Percentiles rank a stretch among this genome's conserved stretches.
These are phyloP conservation scores for Pholiota molesta DNA, from an alignment of 768 basidiomycete species.

Conservation along the genomic window DNA sequence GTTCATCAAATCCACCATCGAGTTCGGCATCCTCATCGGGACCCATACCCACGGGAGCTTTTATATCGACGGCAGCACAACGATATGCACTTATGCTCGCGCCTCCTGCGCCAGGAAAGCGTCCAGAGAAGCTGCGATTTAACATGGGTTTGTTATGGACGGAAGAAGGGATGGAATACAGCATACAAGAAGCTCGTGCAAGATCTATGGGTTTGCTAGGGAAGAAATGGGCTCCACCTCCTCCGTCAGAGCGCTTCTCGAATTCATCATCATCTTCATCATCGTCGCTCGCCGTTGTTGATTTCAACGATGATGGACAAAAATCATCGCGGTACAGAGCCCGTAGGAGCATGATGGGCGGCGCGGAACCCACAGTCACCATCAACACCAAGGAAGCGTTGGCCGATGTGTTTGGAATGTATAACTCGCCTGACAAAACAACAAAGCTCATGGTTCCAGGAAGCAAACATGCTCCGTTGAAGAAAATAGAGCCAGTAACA, in stretches of 20 bases:
- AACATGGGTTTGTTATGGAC: conserved; percentile 72
- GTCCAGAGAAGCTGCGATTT: conserved; percentile 72
- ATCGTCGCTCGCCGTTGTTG: conserved; percentile 39
- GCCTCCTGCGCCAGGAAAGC: conserved; percentile 67
- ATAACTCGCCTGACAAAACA: conserved; percentile 87
- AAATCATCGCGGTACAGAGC: conserved; percentile 46
- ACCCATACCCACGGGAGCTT: conserved; percentile 28
- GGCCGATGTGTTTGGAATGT: conserved; percentile 94
- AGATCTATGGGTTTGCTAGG: conserved; percentile 80
- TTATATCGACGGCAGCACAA: conserved; percentile 44
- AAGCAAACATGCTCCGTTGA: conserved; percentile 74
- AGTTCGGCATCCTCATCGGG: conserved; percentile 25
- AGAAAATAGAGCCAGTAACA: conserved; percentile 64
- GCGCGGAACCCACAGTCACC: conserved; percentile 83
- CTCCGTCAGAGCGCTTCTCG: conserved; percentile 44
- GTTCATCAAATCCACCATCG: conserved; percentile 21
- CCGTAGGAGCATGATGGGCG: conserved; percentile 49
- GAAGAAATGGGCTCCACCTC: conserved; percentile 80
- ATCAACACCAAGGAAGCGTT: conserved; percentile 97
- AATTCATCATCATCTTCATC: conserved; percentile 38
- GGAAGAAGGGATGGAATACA: conserved; percentile 80
- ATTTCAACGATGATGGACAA: conserved; percentile 64
- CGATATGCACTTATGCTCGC: conserved; percentile 77
- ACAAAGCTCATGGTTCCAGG: conserved; percentile 56
- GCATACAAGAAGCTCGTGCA: conserved; percentile 82